phyloP scores from a whole-genome alignment of 2,329 filamentous ascomycete species.

The Achaetomium macrosporum region DNA sequence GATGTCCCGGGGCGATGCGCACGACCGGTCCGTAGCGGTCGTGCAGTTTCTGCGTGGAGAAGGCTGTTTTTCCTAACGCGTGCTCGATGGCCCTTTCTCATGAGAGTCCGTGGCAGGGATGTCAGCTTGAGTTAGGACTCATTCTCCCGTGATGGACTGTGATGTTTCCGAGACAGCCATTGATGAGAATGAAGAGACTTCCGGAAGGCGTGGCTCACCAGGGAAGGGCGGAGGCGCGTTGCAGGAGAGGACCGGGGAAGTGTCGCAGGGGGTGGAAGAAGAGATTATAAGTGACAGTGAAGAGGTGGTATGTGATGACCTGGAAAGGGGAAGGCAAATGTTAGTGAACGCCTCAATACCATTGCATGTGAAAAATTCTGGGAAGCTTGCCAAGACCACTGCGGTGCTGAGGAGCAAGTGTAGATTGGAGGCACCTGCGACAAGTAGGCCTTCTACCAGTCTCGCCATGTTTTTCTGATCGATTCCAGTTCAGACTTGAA shows the following conservation, averaged over 20 bases:
- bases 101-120: too few species aligned
- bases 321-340: background rate
- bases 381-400: background rate
- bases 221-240: conserved; percentile 22
- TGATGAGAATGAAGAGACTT: too few species aligned
- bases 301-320: conserved; percentile 7
- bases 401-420: background rate
- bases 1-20: conserved; percentile 37
- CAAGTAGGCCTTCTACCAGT: too few species aligned
- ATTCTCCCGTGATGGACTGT: too few species aligned
- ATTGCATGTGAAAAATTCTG: background rate
- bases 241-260: conserved; percentile 24
- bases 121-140: too few species aligned
- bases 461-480: too few species aligned
- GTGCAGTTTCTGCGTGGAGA: conserved; percentile 26
- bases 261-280: conserved; percentile 25
- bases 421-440: background rate
- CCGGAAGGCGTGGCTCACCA: too few species aligned
- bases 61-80: conserved; percentile 73
- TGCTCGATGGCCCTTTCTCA: conserved; percentile 65
- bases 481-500: too few species aligned
- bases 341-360: background rate
- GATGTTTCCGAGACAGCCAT: too few species aligned
- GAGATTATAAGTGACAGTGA: conserved; percentile 23
- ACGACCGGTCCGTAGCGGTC: conserved; percentile 37